Conservation (phyloP, 2,329 filamentous ascomycete species). For the Ophiostoma sp. region DNA sequence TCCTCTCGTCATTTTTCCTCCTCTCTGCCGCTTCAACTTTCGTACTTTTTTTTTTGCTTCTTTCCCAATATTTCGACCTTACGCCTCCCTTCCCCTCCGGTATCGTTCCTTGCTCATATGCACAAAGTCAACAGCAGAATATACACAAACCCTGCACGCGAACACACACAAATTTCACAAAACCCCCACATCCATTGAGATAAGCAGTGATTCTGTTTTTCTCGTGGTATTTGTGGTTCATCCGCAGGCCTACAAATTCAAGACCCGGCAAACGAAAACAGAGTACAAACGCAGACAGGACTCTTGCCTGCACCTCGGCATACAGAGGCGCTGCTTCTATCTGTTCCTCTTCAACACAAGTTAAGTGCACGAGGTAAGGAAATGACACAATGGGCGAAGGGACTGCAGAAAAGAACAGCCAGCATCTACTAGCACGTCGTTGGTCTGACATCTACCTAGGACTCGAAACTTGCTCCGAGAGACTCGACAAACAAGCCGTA, state of each 20-base stretch:
- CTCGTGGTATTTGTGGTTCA: constrained; percentile 1
- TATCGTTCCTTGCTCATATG: constrained; percentile 9
- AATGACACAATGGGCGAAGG: background rate
- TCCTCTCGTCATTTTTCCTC: background rate
- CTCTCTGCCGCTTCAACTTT: background rate
- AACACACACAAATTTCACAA: constrained; percentile 15
- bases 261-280: background rate
- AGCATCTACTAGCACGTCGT: background rate
- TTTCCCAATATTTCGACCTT: background rate
- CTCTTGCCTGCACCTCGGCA: background rate
- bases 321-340: background rate
- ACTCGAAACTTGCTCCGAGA: background rate
- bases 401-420: background rate
- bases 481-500: constrained; percentile 2
- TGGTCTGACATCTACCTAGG: background rate
- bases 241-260: background rate
- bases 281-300: background rate
- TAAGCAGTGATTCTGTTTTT: constrained; percentile 22
- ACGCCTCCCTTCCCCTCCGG: constrained; percentile 14
- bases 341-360: background rate
- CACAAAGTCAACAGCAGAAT: constrained; percentile 7
- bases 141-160: constrained; percentile 16
- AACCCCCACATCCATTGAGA: constrained; percentile 29
- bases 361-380: background rate
- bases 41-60: background rate